Evolutionary conservation across 352 stramenopile genomes (phyloP).

Genomic region (Phytophthora crassamura): DNA sequence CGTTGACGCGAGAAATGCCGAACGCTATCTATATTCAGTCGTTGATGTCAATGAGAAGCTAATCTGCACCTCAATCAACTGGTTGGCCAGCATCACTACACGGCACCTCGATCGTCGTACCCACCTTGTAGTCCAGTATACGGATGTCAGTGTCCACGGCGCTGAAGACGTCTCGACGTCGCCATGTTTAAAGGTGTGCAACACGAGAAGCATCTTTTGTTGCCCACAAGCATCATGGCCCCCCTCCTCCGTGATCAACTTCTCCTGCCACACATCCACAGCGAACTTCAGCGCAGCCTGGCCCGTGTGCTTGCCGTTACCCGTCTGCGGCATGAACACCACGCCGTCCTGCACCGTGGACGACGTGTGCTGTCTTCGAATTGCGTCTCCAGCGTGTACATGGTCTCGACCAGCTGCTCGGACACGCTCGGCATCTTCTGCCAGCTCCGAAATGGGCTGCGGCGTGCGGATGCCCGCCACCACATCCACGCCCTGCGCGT

Average conservation of each 20-base stretch:
- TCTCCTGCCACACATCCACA: conserved; percentile 6
- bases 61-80: conserved; percentile 33
- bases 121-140: conserved; percentile 29
- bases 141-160: conserved; percentile 31
- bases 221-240: conserved; percentile 17
- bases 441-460: conserved; percentile 1
- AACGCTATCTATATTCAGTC: conserved; percentile 12
- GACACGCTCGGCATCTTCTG: conserved; percentile 4
- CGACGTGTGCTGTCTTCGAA: too few relatives aligned
- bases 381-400: conserved; percentile 8
- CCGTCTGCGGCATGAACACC: too few relatives aligned
- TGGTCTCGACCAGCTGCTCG: too few relatives aligned
- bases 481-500: conserved; percentile 10
- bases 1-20: conserved; percentile 6
- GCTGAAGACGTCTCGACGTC: conserved; percentile 37
- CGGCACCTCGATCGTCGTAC: conserved; percentile 13
- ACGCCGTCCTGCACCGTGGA: too few relatives aligned
- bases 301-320: conserved; percentile 4
- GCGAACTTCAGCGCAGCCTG: neutral
- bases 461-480: conserved; percentile 1
- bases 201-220: conserved; percentile 25
- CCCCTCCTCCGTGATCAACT: conserved; percentile 11
- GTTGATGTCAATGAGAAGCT: conserved; percentile 24
- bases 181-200: conserved; percentile 32
- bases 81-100: conserved; percentile 4